Conservation (phyloP, 2,329 filamentous ascomycete species). For the Dactylellina cionopaga region DNA sequence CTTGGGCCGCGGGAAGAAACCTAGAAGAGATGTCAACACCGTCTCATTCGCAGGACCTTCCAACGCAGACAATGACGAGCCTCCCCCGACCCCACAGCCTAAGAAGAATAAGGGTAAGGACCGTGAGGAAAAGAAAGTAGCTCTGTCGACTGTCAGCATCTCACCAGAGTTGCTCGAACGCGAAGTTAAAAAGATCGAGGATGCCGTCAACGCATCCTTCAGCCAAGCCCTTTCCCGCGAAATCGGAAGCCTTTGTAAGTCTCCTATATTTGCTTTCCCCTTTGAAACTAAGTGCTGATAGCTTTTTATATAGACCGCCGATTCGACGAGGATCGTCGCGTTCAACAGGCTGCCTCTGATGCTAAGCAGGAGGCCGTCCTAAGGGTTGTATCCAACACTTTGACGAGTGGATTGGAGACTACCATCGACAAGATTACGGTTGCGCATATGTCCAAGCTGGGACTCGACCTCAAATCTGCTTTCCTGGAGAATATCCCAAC, state of each 20-base stretch:
- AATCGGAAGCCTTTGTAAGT: constrained; percentile 64
- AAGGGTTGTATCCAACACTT: constrained; percentile 73
- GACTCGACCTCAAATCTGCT: constrained; percentile 79
- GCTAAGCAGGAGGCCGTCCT: constrained; percentile 77
- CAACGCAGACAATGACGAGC: constrained; percentile 55
- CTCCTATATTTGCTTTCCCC: neutral
- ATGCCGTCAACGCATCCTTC: constrained; percentile 65
- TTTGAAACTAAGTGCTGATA: constrained; percentile 62
- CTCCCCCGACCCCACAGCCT: constrained; percentile 55
- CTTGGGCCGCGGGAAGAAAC: constrained; percentile 60
- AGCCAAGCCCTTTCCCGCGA: constrained; percentile 71
- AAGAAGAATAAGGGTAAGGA: constrained; percentile 73
- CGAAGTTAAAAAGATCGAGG: constrained; percentile 62
- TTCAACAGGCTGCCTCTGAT: constrained; percentile 70
- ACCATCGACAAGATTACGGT: constrained; percentile 80
- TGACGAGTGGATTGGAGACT: constrained; percentile 77
- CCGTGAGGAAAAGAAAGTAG: constrained; percentile 74
- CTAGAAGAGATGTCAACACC: constrained; percentile 57
- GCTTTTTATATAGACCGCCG: constrained; percentile 63
- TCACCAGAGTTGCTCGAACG: constrained; percentile 56
- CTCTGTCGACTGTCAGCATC: constrained; percentile 43
- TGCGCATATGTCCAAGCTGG: constrained; percentile 77
- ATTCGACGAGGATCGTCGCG: constrained; percentile 75
- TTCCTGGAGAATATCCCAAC: constrained; percentile 74
- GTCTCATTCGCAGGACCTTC: constrained; percentile 55